Base-by-base conservation (phyloP, 2,329 filamentous ascomycete species). In the Ascochyta viciae-villosae region DNA sequence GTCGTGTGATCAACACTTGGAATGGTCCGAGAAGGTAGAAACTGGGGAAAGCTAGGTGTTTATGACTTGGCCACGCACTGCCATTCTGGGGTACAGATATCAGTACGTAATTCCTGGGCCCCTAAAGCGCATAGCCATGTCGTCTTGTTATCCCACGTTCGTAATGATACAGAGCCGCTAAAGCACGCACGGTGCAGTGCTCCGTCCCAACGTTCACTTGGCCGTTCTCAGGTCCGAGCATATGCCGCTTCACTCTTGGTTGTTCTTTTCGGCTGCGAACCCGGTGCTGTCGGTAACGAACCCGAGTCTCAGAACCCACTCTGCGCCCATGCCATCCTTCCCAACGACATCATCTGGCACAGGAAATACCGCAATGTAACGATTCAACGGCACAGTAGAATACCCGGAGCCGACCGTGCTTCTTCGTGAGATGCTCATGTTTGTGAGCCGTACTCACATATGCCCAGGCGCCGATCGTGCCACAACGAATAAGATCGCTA, bases 101-200 rank as follows among this genome's bases (percentile, higher is more conserved):
- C 37, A 37, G 53, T 51, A 56, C 53, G 53, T 56, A 56, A 56
- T 51, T 29, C 10, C 31, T 56, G 42, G 29, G 42, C 13, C 33
- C 24, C 31, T 27, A 33, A 31, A n/a, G 9, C 16, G 42, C 33
- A n/a, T 29, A 38, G 39, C 39, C 31, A 29, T 27, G 24, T 50
- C 29, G 47, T 47, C 43, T 33, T 37, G 38, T 47, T 24, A 41
- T 31, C 13, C 47, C 42, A 27, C 29, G 33, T 46, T 16, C 24
- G 29, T 47, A 37, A 39, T 16, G 3, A 10, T 31, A 27, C 29
- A 46, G 23, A 12, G 23, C 16, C 47, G 43, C 53, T 44, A 56
- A 41, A 13, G 53, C 31, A 46, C 31, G 47, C 47, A 46, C 40
- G 27, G 37, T 22, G 19, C 27, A 23, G 19, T 19, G 31, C 26